A percentile compares a stretch with the other conserved stretches of the same genome.
Evolutionary conservation across 2,329 filamentous ascomycete species (phyloP).

Genomic region (Pyrenophora teres): DNA sequence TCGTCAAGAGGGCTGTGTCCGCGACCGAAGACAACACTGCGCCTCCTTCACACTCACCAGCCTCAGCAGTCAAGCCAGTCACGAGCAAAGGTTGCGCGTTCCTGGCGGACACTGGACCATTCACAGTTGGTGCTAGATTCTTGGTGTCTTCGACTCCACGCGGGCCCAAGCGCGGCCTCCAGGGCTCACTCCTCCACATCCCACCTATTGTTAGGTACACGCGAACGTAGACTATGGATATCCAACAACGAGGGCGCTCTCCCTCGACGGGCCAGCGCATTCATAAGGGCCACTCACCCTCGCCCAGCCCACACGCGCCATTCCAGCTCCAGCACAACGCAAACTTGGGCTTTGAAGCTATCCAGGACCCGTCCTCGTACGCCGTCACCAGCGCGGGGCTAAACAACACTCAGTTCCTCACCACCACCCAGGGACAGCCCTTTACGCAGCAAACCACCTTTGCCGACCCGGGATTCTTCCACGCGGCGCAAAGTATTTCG

Average conservation of each 20-base stretch:
- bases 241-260: conserved; percentile 63
- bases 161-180: conserved; percentile 28
- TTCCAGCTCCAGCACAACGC: conserved; percentile 60
- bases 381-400: conserved; percentile 44
- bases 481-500: conserved; percentile 45
- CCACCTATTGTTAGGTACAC: conserved; percentile 40
- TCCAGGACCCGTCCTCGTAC: conserved; percentile 52
- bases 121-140: conserved; percentile 22
- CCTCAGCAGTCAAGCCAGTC: conserved; percentile 27
- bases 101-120: conserved; percentile 26
- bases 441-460: conserved; percentile 50
- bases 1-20: conserved; percentile 17
- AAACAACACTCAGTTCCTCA: conserved; percentile 48
- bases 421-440: conserved; percentile 52
- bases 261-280: conserved; percentile 61
- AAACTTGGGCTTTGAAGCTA: conserved; percentile 47
- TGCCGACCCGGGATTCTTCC: conserved; percentile 51
- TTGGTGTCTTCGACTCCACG: conserved; percentile 11
- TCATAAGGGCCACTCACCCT: conserved; percentile 72
- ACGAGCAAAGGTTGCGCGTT: conserved; percentile 24
- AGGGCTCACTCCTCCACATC: conserved; percentile 19
- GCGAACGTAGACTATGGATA: conserved; percentile 56
- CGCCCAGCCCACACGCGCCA: conserved; percentile 63
- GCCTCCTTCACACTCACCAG: conserved; percentile 37
- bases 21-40: conserved; percentile 25